These are phyloP conservation scores for Zygnema circumcarinatum DNA, from an alignment of 139 green algal genomes.

Conservation along the genomic window DNA sequence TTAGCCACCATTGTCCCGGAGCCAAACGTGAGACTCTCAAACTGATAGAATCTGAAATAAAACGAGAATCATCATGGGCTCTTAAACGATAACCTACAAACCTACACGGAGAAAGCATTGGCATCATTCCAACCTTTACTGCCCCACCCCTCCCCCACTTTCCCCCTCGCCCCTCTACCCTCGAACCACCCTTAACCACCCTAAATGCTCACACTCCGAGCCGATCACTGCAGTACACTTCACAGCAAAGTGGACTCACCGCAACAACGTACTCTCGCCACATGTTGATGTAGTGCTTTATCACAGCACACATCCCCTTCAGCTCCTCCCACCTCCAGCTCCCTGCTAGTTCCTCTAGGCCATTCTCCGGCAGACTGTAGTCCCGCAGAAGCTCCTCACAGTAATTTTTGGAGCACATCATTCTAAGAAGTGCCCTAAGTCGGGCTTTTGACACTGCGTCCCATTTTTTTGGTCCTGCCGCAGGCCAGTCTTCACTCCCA, in stretches of 20 bases:
- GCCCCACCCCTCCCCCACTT: no score
- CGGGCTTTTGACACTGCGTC: not conserved
- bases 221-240: no score
- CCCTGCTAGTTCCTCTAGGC: conserved; percentile 5
- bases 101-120: no score
- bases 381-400: not conserved
- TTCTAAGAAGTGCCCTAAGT: conserved; percentile 10
- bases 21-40: no score
- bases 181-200: no score
- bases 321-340: conserved; percentile 16
- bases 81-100: no score
- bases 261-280: conserved; percentile 20
- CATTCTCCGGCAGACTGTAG: not conserved
- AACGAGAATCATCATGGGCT: no score
- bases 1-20: no score
- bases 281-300: not conserved
- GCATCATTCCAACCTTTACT: no score
- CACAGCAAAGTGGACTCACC: not conserved
- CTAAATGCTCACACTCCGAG: no score
- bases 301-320: conserved; percentile 18
- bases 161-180: no score
- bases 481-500: not conserved
- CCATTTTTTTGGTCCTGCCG: not conserved
- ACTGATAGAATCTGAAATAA: no score
- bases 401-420: conserved; percentile 16